Percentiles rank a stretch among this genome's conserved stretches.
These are phyloP conservation scores for Coemansia sp. DNA, from an alignment of 192 early-diverging fungal genomes.

Conservation along the genomic window DNA sequence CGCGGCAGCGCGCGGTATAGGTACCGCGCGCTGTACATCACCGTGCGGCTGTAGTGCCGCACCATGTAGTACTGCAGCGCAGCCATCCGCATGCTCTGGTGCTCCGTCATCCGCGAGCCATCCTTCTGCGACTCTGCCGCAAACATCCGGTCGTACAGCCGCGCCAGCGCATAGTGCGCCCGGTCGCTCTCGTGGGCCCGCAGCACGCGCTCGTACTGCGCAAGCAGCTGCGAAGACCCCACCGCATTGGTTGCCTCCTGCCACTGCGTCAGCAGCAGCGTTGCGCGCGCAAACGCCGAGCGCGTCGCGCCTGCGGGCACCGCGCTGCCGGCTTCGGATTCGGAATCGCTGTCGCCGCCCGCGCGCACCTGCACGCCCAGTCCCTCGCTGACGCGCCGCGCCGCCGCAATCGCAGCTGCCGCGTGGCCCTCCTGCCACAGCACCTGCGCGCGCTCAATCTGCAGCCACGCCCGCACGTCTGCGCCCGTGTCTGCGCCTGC, in stretches of 20 bases:
- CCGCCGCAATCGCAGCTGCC: constrained; percentile 35
- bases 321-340: neutral
- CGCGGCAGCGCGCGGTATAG: constrained; percentile 84
- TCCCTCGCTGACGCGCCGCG: constrained; percentile 16
- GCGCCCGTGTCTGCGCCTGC: neutral
- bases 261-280: constrained; percentile 33
- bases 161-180: constrained; percentile 43
- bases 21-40: constrained; percentile 71
- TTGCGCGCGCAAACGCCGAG: constrained; percentile 36
- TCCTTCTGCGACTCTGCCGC: constrained; percentile 18
- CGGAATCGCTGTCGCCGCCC: neutral
- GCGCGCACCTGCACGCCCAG: neutral
- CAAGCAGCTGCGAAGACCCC: constrained; percentile 9
- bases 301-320: constrained; percentile 9
- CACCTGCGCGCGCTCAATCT: constrained; percentile 47
- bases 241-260: constrained; percentile 35
- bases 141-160: constrained; percentile 38
- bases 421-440: constrained; percentile 46
- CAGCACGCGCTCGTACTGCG: constrained; percentile 30
- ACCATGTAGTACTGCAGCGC: constrained; percentile 48
- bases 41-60: constrained; percentile 48
- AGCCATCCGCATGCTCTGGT: constrained; percentile 20
- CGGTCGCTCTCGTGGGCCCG: constrained; percentile 46
- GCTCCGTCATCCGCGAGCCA: constrained; percentile 10
- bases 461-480: constrained; percentile 22